Percentiles rank a stretch among this genome's conserved stretches.
These are phyloP conservation scores for Diutina ranongensis DNA, from an alignment of 1,139 yeast genomes.

Conservation along the genomic window DNA sequence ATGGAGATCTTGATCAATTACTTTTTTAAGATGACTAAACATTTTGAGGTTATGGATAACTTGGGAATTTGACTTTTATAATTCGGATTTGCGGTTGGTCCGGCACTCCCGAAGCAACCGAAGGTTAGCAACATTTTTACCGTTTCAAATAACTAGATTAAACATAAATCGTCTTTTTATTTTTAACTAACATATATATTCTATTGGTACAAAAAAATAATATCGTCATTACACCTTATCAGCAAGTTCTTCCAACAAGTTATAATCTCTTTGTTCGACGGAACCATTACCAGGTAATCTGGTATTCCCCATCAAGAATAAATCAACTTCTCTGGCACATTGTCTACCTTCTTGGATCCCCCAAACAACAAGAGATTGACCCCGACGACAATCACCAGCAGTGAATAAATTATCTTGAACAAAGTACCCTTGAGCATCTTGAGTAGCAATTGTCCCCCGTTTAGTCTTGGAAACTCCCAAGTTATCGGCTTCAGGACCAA, in stretches of 20 bases:
- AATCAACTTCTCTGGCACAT: conserved; percentile 91
- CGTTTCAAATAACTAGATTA: too few species aligned
- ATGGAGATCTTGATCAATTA: neutral
- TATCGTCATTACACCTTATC: conserved; percentile 44
- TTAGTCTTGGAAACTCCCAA: conserved; percentile 62
- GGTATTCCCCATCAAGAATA: conserved; percentile 64
- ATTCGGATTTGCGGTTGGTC: too few species aligned
- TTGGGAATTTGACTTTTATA: too few species aligned
- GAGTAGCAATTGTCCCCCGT: conserved; percentile 78
- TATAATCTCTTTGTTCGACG: conserved; percentile 72
- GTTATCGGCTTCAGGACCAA: conserved; percentile 88
- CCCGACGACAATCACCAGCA: conserved; percentile 98
- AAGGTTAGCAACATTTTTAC: neutral
- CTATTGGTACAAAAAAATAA: neutral
- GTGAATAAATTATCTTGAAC: conserved; percentile 72
- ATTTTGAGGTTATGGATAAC: neutral
- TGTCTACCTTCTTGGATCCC: conserved; percentile 99
- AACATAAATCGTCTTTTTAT: too few species aligned
- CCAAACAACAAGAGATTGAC: conserved; percentile 97
- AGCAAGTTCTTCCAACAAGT: conserved; percentile 62
- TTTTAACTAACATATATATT: neutral
- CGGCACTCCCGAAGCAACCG: neutral
- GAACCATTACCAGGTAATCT: conserved; percentile 92
- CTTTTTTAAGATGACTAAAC: neutral
- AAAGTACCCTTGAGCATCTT: conserved; percentile 57